phyloP scores from a whole-genome alignment of 2,329 filamentous ascomycete species.

The Acrocalymma vagum region DNA sequence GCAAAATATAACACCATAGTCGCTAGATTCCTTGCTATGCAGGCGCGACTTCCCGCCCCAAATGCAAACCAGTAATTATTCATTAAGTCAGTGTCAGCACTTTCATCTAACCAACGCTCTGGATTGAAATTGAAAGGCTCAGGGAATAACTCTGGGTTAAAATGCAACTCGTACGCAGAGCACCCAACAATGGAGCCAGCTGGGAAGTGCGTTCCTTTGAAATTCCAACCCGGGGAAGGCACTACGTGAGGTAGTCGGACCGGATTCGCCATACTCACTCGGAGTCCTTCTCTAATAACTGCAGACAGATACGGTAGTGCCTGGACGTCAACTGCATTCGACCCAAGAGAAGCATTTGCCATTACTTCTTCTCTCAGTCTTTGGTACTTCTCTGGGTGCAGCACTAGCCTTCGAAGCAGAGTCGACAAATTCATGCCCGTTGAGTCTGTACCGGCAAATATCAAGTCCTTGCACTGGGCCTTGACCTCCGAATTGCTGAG shows the following conservation, averaged over 20 bases:
- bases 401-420: slow-evolving; percentile 24
- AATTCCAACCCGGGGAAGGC: slow-evolving; percentile 32
- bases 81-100: slow-evolving; percentile 34
- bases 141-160: slow-evolving; percentile 27
- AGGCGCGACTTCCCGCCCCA: slow-evolving; percentile 38
- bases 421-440: slow-evolving; percentile 39
- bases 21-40: slow-evolving; percentile 41
- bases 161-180: slow-evolving; percentile 37
- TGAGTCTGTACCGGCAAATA: slow-evolving; percentile 41
- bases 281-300: slow-evolving; percentile 55
- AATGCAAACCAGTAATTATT: slow-evolving; percentile 45
- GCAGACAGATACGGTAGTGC: slow-evolving; percentile 55
- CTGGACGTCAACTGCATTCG: slow-evolving; percentile 21
- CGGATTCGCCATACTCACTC: slow-evolving; percentile 53
- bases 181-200: slow-evolving; percentile 34
- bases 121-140: slow-evolving; percentile 27
- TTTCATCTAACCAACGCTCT: slow-evolving; percentile 45
- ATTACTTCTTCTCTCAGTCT: slow-evolving; percentile 29
- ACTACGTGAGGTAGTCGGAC: slow-evolving; percentile 40
- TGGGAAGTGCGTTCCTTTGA: slow-evolving; percentile 35
- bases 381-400: slow-evolving; percentile 28
- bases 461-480: slow-evolving; percentile 62
- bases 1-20: slow-evolving; percentile 36
- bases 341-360: slow-evolving; percentile 17
- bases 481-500: slow-evolving; percentile 55